Percentiles rank a stretch among this genome's conserved stretches.
Conservation (phyloP, 345 rosid genomes). For the Pugionium cornutum region DNA sequence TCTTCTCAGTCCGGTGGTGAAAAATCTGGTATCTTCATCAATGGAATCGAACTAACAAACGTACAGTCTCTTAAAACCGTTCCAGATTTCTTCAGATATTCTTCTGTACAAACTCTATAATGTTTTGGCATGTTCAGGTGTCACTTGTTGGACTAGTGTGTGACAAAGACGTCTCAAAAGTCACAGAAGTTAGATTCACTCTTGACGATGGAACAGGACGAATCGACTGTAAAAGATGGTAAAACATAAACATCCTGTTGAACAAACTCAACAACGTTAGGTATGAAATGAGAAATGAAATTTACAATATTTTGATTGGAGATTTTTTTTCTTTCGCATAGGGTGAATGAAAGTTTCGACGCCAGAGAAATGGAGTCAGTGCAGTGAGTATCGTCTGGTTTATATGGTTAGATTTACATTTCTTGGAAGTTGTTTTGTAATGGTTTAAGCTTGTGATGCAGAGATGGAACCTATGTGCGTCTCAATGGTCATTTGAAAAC, state of each 20-base stretch:
- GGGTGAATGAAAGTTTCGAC: conserved; percentile 76
- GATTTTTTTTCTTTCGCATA: conserved; percentile 24
- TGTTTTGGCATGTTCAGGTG: conserved; percentile 44
- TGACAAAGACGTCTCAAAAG: conserved; percentile 58
- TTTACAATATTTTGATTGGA: neutral
- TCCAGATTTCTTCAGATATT: neutral
- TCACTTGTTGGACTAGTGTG: conserved; percentile 74
- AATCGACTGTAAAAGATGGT: conserved; percentile 81
- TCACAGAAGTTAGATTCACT: conserved; percentile 65
- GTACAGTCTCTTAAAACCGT: conserved; percentile 7
- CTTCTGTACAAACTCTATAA: no score
- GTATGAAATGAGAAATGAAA: neutral
- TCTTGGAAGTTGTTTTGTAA: conserved; percentile 8
- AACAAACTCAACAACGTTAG: neutral
- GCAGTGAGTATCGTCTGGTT: conserved; percentile 45
- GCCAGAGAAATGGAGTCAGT: conserved; percentile 66
- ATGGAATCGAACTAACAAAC: conserved; percentile 59
- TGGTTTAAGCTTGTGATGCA: conserved; percentile 33
- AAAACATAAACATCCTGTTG: conserved; percentile 9
- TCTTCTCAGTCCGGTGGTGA: conserved; percentile 76
- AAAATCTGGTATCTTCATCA: conserved; percentile 62
- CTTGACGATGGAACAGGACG: conserved; percentile 93
- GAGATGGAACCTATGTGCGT: conserved; percentile 77
- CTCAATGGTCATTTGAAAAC: conserved; percentile 76
- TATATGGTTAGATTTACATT: neutral